phyloP scores from a whole-genome alignment of 2,329 filamentous ascomycete genomes.

The Colletotrichum simmondsii region DNA sequence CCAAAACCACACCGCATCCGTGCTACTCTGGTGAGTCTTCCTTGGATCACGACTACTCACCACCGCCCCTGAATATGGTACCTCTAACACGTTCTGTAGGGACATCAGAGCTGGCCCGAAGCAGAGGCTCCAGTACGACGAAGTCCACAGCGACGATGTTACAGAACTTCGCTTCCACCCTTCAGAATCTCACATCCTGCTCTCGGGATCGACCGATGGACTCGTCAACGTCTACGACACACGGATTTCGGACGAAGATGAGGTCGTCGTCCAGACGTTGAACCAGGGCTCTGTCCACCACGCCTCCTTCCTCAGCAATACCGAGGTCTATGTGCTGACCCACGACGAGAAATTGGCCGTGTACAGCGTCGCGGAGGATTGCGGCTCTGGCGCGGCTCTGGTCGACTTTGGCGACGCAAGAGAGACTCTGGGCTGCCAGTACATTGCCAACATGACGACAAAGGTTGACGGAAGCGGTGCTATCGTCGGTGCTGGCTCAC shows the following conservation, averaged over 20 bases:
- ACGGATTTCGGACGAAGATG: constrained; percentile 77
- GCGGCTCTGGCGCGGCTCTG: constrained; percentile 67
- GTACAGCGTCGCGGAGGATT: constrained; percentile 74
- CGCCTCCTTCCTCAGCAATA: constrained; percentile 74
- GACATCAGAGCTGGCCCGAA: constrained; percentile 63
- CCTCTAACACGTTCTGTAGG: constrained; percentile 50
- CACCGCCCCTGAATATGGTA: neutral
- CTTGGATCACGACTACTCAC: constrained; percentile 1
- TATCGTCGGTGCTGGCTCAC: constrained; percentile 72
- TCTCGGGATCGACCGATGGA: constrained; percentile 84
- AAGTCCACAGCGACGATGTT: constrained; percentile 76
- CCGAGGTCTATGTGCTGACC: constrained; percentile 77
- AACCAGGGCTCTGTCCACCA: constrained; percentile 81
- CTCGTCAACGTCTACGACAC: constrained; percentile 83
- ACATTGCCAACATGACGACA: constrained; percentile 74
- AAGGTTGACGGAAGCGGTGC: constrained; percentile 69
- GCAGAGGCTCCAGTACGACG: constrained; percentile 66
- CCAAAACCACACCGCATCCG: constrained; percentile 69
- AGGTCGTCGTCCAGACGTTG: constrained; percentile 80
- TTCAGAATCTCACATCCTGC: constrained; percentile 66
- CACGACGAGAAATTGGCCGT: constrained; percentile 83
- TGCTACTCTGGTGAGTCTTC: constrained; percentile 66
- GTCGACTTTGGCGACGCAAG: constrained; percentile 77
- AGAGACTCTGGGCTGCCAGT: constrained; percentile 74
- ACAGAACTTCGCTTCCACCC: constrained; percentile 73